Evolutionary conservation across 495 filamentous ascomycete species (phyloP), one percentile per base, ranked within the genome.

Genomic region (Talaromyces nanjingensis): DNA sequence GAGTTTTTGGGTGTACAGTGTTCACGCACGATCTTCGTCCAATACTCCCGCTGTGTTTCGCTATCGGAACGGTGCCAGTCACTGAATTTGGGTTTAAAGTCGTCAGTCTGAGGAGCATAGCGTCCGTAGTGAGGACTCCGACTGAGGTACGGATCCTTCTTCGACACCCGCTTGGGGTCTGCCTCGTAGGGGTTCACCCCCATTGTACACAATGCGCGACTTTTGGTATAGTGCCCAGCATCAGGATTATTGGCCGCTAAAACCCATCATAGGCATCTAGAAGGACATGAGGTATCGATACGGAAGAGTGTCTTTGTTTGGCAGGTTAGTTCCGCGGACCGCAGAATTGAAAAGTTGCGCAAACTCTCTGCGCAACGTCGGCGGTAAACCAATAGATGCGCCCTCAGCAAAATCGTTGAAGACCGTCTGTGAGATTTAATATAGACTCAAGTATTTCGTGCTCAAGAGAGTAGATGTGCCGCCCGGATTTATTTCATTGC

Each of bases 51-150:
- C 22, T 54, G 39, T 16, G 39, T 33, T 12, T 71, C 67, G 6
- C 71, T 68, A 31, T 78, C 73, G 14, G 71, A 64, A 18, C 71
- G 64, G 59, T 71, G 69, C 77, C 77, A 80, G 25, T 68, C 65
- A 47, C 70, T 67, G 63, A 76, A 70, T 49, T 57, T 70, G 60
- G 77, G 77, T 52, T 66, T 68, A 65, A 79, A 80, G 64, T 80
- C 77, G 59, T 70, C 69, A 25, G 69, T 64, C n/a, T 70, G 70
- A 29, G 73, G 72, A 27, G 69, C 45, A 63, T 79, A 80, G n/a
- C 77, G 75, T n/a, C 76, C 77, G 66, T 80, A 80, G 0, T 74
- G 70, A 34, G 68, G 64, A 39, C 75, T 80, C 60, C 70, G 72
- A 12, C 64, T 63, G 20, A 75, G 66, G 53, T 76, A 77, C 1